Evolutionary conservation across 1,139 yeast species (phyloP).

Genomic region (Lodderomyces theae): DNA sequence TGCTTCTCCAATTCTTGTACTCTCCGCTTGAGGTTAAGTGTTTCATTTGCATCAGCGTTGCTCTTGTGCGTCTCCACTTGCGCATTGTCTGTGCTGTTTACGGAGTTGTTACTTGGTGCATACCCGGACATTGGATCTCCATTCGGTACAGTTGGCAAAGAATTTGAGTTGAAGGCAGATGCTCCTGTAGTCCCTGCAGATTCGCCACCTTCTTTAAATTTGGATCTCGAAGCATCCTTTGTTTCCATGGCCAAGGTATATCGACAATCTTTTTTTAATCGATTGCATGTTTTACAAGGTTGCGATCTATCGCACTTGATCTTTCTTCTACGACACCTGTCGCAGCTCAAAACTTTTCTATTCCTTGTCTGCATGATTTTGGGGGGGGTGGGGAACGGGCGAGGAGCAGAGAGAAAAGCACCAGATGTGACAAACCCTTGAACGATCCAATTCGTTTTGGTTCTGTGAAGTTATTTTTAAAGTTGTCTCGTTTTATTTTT

Average conservation of each 20-base stretch:
- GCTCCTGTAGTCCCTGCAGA: slow-evolving; percentile 4
- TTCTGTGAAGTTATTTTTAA: too few relatives aligned
- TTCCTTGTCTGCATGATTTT: slow-evolving; percentile 15
- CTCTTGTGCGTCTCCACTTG: too few relatives aligned
- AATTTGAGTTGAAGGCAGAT: neutral
- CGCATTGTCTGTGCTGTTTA: too few relatives aligned
- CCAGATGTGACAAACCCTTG: too few relatives aligned
- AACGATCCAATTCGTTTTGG: too few relatives aligned
- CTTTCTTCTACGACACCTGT: slow-evolving; percentile 30
- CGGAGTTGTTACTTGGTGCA: neutral
- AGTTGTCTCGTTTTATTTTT: too few relatives aligned
- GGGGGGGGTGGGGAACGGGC: too few relatives aligned
- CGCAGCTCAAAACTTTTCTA: slow-evolving; percentile 24
- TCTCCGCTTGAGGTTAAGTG: neutral
- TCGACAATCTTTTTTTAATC: slow-evolving; percentile 17
- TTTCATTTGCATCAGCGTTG: neutral
- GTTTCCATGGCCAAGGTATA: slow-evolving; percentile 11
- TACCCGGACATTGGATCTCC: neutral
- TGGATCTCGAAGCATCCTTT: slow-evolving; percentile 5
- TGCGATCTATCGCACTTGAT: slow-evolving; percentile 32
- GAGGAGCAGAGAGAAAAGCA: too few relatives aligned
- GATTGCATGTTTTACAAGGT: slow-evolving; percentile 34
- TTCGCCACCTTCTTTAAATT: neutral
- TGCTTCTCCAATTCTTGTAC: neutral
- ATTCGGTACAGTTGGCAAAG: neutral